Evolutionary conservation across 768 basidiomycete species (phyloP), one percentile per base, ranked within the genome.

Genomic region (Hygrocybe coccinea): DNA sequence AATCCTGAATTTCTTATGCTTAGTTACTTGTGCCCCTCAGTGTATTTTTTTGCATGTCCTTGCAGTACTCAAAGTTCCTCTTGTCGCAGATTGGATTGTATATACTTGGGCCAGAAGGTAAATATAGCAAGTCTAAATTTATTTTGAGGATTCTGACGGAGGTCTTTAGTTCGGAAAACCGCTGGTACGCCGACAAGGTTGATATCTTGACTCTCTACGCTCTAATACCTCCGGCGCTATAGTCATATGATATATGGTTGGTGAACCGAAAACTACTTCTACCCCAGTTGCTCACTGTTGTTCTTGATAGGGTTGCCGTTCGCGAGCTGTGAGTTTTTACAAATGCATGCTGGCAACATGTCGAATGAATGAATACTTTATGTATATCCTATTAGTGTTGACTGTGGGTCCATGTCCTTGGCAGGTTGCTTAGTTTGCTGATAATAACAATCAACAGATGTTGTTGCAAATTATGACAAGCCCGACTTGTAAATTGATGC

Each of bases 41-140:
- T 35, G 9, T 45, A 14, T 45, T n/a, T 12, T 46, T 12, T 15
- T 35, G 10, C 14, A 19, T 22, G 10, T 19, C 22, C 11, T 46
- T 22, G 5, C 21, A 22, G 21, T 22, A 21, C 24, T 25, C 29
- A 37, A 6, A 24, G 29, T 29, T 29, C 25, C n/a, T 29, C 19
- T 15, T n/a, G 24, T 12, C n/a, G 14, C 62, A 89, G 89, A 48
- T 87, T 95, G 89, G 94, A 97, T 75, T 93, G 89, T 82, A 91
- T 98, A 59, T 97, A 98, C 68, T 82, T 97, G 19, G 87, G 91
- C 4, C 94, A 97, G 71, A 97, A 97, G 82, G 87, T 85, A 37
- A 15, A 73, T 19, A n/a, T 45, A 19, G 47, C 39, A n/a, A 4
- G 19, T 21, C 43, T 5, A n/a, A 36, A 19, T 50, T 33, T 14